Conservation (phyloP, 1,139 yeast species). For the Debaryomyces sp. region DNA sequence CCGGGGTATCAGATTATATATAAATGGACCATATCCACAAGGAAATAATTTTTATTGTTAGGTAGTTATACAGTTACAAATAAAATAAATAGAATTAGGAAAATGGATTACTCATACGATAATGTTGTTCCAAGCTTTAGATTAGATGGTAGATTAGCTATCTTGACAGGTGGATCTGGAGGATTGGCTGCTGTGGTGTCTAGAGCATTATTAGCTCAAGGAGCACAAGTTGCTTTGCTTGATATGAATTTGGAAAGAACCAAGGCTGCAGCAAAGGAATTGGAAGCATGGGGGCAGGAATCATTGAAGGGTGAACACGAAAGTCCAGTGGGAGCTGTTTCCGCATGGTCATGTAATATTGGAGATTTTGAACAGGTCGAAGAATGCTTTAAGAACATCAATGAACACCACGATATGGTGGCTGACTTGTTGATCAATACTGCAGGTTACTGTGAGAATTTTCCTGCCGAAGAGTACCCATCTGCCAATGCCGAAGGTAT, state of each 20-base stretch:
- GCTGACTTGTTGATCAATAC: slow-evolving; percentile 72
- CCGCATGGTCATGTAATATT: slow-evolving; percentile 79
- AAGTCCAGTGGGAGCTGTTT: slow-evolving; percentile 48
- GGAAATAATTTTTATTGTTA: neutral
- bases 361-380: slow-evolving; percentile 67
- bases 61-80: neutral
- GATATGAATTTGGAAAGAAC: slow-evolving; percentile 67
- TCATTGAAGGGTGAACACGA: slow-evolving; percentile 43
- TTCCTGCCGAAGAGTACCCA: slow-evolving; percentile 78
- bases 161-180: slow-evolving; percentile 84
- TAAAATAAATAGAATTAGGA: neutral
- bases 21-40: slow-evolving; percentile 2
- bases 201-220: slow-evolving; percentile 69
- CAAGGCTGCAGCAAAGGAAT: slow-evolving; percentile 61
- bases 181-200: slow-evolving; percentile 72
- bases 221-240: slow-evolving; percentile 74
- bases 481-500: slow-evolving; percentile 68
- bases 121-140: slow-evolving; percentile 58
- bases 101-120: slow-evolving; percentile 40
- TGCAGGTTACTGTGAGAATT: slow-evolving; percentile 85
- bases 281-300: slow-evolving; percentile 56
- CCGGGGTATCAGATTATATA: slow-evolving; percentile 5
- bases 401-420: slow-evolving; percentile 58
- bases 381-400: slow-evolving; percentile 51
- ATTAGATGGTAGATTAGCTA: slow-evolving; percentile 71